Conservation (phyloP, 345 rosid genomes). For the Anacardium occidentale region DNA sequence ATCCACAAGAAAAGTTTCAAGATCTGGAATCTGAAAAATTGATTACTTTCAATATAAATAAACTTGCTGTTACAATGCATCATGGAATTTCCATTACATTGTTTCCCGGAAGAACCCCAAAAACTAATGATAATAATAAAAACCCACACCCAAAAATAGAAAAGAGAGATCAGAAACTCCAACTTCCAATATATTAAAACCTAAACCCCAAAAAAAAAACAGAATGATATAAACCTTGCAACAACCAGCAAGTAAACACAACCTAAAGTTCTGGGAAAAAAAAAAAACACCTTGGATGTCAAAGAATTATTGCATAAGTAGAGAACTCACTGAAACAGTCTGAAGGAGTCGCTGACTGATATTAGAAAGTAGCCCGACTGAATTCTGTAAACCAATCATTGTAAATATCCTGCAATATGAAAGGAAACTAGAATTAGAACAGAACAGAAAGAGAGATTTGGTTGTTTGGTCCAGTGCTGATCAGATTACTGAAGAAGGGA, state of each 20-base stretch:
- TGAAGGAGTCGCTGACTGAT: constrained; percentile 10
- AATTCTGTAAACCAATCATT: constrained; percentile 12
- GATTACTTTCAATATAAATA: background rate
- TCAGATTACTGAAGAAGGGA: background rate
- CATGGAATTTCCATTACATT: background rate
- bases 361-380: constrained; percentile 12
- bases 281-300: background rate
- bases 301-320: background rate
- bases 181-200: background rate
- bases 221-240: background rate
- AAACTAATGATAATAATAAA: background rate
- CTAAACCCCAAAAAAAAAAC: background rate
- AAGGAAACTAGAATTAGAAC: background rate
- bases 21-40: background rate
- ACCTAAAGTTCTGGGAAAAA: background rate
- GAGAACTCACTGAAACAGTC: constrained; percentile 12
- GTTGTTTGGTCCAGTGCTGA: background rate
- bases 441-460: background rate
- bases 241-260: background rate
- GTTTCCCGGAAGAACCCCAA: background rate
- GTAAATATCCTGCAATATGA: background rate
- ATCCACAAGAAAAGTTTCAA: background rate
- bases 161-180: background rate
- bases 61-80: background rate
- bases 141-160: no score